Evolutionary conservation across 345 rosid genomes (phyloP).

Genomic region (Sisymbrium irio): DNA sequence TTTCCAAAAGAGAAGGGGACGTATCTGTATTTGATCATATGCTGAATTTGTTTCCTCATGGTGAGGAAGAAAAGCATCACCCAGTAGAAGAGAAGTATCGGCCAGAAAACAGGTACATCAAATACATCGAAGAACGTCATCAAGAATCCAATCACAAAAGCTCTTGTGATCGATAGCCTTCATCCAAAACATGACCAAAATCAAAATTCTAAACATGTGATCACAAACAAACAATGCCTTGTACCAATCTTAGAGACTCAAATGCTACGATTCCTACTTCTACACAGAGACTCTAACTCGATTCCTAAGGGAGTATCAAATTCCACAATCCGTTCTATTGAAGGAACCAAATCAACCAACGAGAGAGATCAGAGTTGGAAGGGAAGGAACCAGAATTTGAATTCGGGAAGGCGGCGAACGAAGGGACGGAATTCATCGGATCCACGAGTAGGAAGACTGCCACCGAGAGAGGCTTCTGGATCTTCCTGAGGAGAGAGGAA

Average conservation of each 20-base stretch:
- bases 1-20: slow-evolving; percentile 82
- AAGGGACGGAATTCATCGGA: slow-evolving; percentile 88
- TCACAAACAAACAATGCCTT: too few species aligned
- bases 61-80: slow-evolving; percentile 60
- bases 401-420: slow-evolving; percentile 75
- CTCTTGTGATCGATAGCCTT: slow-evolving; percentile 64
- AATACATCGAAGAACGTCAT: slow-evolving; percentile 69
- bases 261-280: too few species aligned
- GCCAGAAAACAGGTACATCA: slow-evolving; percentile 91
- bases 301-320: not conserved
- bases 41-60: slow-evolving; percentile 75
- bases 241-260: too few species aligned
- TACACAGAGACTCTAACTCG: too few species aligned
- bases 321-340: not conserved
- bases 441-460: slow-evolving; percentile 60
- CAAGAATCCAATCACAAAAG: slow-evolving; percentile 60
- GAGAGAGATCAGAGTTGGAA: not conserved
- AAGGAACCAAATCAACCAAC: not conserved
- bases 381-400: slow-evolving; percentile 62
- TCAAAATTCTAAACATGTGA: too few species aligned
- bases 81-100: slow-evolving; percentile 88
- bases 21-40: slow-evolving; percentile 81
- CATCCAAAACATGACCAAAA: too few species aligned
- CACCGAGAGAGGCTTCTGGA: slow-evolving; percentile 53
- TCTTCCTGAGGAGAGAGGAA: slow-evolving; percentile 85